These are phyloP conservation scores for Buxus sempervirens DNA, from an alignment of 164 flowering plant genomes.

Conservation along the genomic window DNA sequence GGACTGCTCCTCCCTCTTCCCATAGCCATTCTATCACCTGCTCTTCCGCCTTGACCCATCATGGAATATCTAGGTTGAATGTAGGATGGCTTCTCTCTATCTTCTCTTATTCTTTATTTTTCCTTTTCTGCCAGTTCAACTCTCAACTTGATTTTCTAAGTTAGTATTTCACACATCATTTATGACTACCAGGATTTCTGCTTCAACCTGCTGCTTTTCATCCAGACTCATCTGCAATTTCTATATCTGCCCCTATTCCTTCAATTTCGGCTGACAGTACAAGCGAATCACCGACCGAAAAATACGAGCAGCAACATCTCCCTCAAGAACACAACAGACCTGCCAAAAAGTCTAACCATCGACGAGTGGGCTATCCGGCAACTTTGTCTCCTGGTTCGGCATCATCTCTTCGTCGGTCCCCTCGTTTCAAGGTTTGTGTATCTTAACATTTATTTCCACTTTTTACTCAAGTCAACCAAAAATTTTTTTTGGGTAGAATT, in stretches of 20 bases:
- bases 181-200: constrained; percentile 31
- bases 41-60: too few species aligned
- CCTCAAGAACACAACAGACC: constrained; percentile 15
- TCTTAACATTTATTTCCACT: not conserved
- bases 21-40: too few species aligned
- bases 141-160: too few species aligned
- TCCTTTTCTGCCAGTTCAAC: not conserved
- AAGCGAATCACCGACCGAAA: constrained; percentile 32
- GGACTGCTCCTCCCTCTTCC: too few species aligned
- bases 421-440: constrained; percentile 42
- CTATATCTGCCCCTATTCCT: constrained; percentile 51
- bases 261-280: constrained; percentile 44
- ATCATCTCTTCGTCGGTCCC: constrained; percentile 47
- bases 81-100: too few species aligned
- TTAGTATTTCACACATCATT: not conserved
- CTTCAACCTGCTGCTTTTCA: constrained; percentile 26
- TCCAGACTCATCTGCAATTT: constrained; percentile 43
- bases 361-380: constrained; percentile 23
- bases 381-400: constrained; percentile 46
- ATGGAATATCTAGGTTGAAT: too few species aligned
- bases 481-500: too few species aligned
- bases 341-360: constrained; percentile 23
- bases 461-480: too few species aligned
- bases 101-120: not conserved
- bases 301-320: constrained; percentile 12